Evolutionary conservation across 768 basidiomycete genomes (phyloP).

Genomic region (Xerocomus brunneocitrinus): DNA sequence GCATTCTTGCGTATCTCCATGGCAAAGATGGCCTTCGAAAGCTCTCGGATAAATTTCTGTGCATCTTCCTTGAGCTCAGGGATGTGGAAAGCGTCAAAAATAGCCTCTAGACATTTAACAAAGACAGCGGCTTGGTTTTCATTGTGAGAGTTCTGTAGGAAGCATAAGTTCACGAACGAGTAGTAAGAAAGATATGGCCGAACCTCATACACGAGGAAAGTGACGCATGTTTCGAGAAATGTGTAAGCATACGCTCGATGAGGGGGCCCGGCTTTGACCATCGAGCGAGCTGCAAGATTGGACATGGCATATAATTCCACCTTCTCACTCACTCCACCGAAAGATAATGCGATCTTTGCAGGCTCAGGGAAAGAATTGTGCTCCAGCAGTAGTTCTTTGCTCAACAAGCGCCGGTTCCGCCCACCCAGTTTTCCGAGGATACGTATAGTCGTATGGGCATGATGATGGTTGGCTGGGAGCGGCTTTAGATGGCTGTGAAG

Average conservation of each 20-base stretch:
- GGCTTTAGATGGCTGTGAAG: conserved; percentile 90
- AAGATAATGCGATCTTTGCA: conserved; percentile 67
- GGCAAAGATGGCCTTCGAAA: conserved; percentile 69
- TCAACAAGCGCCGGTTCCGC: conserved; percentile 80
- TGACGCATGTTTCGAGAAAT: conserved; percentile 66
- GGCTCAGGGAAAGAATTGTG: conserved; percentile 69
- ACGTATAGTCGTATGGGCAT: conserved; percentile 91
- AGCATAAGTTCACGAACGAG: conserved; percentile 6
- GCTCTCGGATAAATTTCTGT: conserved; percentile 60
- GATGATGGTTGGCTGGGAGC: conserved; percentile 80
- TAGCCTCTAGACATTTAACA: conserved; percentile 61
- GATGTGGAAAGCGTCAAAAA: conserved; percentile 72
- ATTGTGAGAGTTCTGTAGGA: conserved; percentile 57
- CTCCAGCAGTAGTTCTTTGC: conserved; percentile 70
- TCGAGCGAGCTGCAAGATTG: conserved; percentile 56
- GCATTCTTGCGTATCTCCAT: conserved; percentile 64
- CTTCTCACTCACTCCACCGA: conserved; percentile 58
- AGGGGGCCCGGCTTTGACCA: conserved; percentile 45
- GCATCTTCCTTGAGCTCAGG: conserved; percentile 68
- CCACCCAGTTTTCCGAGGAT: conserved; percentile 97
- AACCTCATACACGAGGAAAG: conserved; percentile 76
- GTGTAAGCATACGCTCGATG: conserved; percentile 55
- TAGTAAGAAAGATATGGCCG: neutral
- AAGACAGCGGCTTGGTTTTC: conserved; percentile 77
- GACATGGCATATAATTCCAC: conserved; percentile 67